Evolutionary conservation across 352 stramenopile genomes (phyloP), one percentile per base, ranked within the genome.

Genomic region (Globisporangium perplexum): DNA sequence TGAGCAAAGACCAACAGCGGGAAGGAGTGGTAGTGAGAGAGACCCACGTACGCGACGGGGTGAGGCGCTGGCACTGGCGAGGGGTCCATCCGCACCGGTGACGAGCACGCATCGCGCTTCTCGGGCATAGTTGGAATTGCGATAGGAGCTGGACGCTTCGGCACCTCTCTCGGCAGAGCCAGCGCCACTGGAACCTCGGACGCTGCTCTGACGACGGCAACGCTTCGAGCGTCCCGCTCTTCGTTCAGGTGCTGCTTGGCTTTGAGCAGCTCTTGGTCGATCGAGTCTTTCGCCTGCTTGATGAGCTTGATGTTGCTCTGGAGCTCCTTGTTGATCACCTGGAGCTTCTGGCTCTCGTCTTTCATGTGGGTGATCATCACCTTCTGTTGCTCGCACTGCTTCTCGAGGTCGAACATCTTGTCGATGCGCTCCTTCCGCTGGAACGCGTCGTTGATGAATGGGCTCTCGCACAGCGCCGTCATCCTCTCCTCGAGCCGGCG

Each of bases 381-480:
- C 48, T 95, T 90, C 50, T 93, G 84, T 47, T 90, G 65, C 50
- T 89, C 68, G 3, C 76, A 92, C 5, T 78, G 50, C 39, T 90
- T 88, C 56, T 97, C 91, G 30, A 97, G 68, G 22, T 86, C 78
- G 18, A 89, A 83, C 0, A 97, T 60, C 35, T 88, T 93, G 46
- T 95, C 79, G 42, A 93, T 93, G 4, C 81, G 71, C 26, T 91
- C 83, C 62, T 94, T 95, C 1, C 78, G 71, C 59, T 95, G 75
- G 47, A 95, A 96, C 4, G 88, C 88, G 44, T 97, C 83, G 55
- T 93, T 93, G 26, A 98, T 96, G 63, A 98, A 98, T 12, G 91
- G 91, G 23, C 86, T 96, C 55, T 98, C 90, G 54, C 91, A 98
- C 17, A 98, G 65, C 15, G 71, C 72, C 24, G 83, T 96, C 69